Evolutionary conservation across 306 rosid genomes (phyloP).

Genomic region (Glycine soja): DNA sequence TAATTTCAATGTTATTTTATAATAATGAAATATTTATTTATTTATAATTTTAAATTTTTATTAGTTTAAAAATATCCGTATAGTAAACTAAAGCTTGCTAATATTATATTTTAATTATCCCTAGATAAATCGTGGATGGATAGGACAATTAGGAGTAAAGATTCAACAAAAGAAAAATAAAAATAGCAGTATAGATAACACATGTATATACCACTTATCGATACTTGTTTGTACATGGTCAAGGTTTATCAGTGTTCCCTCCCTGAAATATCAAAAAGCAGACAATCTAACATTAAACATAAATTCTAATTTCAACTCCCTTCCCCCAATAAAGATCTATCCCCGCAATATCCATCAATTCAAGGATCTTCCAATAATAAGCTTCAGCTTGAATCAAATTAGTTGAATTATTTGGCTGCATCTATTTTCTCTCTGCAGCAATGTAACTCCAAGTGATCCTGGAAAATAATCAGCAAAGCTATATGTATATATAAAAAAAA

Average conservation of each 20-base stretch:
- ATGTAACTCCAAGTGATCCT: background rate
- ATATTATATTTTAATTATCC: background rate
- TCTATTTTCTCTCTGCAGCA: background rate
- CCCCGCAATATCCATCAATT: background rate
- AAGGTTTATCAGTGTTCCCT: background rate
- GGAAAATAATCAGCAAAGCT: background rate
- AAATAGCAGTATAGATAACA: too few species aligned
- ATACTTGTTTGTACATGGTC: too few species aligned
- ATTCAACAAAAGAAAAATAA: background rate
- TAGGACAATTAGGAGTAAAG: background rate
- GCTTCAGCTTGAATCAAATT: background rate
- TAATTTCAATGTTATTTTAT: too few species aligned
- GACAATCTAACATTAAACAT: background rate
- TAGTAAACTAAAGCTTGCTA: background rate
- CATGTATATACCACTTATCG: too few species aligned
- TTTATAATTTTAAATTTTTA: too few species aligned
- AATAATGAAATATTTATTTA: too few species aligned
- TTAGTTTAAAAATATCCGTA: background rate
- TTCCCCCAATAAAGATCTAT: background rate
- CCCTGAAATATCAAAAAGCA: background rate
- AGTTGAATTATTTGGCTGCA: constrained; percentile 3
- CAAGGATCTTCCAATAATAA: background rate
- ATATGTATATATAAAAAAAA: too few species aligned
- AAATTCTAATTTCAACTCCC: background rate
- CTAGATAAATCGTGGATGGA: background rate